phyloP scores from a whole-genome alignment of 2,329 filamentous ascomycete genomes.

The Arthrobotrys megalospora region DNA sequence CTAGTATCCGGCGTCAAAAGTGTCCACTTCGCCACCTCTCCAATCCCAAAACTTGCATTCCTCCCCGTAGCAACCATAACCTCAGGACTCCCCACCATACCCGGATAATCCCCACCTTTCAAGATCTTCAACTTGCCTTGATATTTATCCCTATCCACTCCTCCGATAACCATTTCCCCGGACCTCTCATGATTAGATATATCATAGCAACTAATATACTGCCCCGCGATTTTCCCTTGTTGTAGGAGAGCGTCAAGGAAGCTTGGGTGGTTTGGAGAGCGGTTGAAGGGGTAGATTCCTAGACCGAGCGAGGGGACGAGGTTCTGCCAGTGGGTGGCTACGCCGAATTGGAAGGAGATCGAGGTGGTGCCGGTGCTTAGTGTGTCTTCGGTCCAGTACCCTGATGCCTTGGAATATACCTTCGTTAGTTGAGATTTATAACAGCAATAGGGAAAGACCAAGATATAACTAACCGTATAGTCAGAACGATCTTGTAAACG shows the following conservation, averaged over 20 bases:
- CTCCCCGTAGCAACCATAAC: slow-evolving; percentile 8
- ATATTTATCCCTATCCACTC: slow-evolving; percentile 39
- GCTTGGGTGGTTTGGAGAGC: neutral
- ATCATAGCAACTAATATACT: slow-evolving; percentile 39
- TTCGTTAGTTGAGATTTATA: neutral
- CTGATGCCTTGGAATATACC: neutral
- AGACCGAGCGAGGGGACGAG: slow-evolving; percentile 29
- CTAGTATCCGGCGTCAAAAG: neutral
- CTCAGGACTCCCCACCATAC: slow-evolving; percentile 17
- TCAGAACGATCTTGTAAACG: neutral
- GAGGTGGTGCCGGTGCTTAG: neutral
- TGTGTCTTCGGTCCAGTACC: slow-evolving; percentile 34
- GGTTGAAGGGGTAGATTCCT: slow-evolving; percentile 10
- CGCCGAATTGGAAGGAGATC: slow-evolving; percentile 29
- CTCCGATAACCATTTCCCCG: slow-evolving; percentile 32
- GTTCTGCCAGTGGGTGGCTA: slow-evolving; percentile 31
- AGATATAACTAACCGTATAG: slow-evolving; percentile 3
- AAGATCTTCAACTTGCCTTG: slow-evolving; percentile 28
- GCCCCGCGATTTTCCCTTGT: slow-evolving; percentile 29
- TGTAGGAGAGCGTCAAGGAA: slow-evolving; percentile 26
- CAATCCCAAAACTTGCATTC: slow-evolving; percentile 11
- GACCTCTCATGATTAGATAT: slow-evolving; percentile 16
- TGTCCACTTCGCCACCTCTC: neutral
- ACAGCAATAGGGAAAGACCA: neutral
- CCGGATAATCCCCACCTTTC: slow-evolving; percentile 14